Percentiles rank a stretch among this genome's conserved stretches.
Evolutionary conservation across 2,329 filamentous ascomycete genomes (phyloP).

Genomic region (Verticillium nonalfalfae): DNA sequence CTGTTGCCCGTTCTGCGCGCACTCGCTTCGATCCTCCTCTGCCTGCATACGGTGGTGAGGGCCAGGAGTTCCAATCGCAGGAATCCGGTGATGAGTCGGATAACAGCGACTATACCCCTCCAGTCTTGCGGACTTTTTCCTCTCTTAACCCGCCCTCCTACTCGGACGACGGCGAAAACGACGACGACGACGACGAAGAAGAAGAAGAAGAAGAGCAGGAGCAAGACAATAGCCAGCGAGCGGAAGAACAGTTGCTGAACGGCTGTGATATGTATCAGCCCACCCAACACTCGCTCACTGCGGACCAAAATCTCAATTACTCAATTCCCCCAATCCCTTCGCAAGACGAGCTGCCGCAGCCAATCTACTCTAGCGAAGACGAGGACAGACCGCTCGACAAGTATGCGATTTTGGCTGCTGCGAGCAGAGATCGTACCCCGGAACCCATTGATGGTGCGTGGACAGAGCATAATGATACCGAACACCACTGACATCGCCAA

Average conservation of each 20-base stretch:
- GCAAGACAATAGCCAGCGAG: conserved; percentile 5
- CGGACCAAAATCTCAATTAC: background rate
- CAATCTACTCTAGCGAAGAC: background rate
- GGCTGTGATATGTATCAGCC: background rate
- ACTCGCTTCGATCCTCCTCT: background rate
- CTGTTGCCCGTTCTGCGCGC: background rate
- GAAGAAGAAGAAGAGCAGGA: background rate
- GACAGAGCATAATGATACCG: background rate
- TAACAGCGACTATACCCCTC: background rate
- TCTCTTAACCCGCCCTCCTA: background rate
- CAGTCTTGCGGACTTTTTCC: background rate
- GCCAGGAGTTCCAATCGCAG: conserved; percentile 5
- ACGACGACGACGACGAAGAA: background rate
- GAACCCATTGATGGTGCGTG: background rate
- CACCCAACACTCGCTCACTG: conserved; percentile 1
- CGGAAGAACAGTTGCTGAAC: conserved; percentile 1
- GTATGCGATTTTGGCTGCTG: background rate
- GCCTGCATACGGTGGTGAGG: background rate
- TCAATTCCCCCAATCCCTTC: background rate
- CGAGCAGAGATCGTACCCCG: background rate
- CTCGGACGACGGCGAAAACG: background rate
- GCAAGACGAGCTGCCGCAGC: background rate
- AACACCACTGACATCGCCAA: background rate
- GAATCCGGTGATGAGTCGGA: conserved; percentile 2
- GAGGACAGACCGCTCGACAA: background rate